Conservation (phyloP, 805 yeast genomes). For the Saturnispora diversa region DNA sequence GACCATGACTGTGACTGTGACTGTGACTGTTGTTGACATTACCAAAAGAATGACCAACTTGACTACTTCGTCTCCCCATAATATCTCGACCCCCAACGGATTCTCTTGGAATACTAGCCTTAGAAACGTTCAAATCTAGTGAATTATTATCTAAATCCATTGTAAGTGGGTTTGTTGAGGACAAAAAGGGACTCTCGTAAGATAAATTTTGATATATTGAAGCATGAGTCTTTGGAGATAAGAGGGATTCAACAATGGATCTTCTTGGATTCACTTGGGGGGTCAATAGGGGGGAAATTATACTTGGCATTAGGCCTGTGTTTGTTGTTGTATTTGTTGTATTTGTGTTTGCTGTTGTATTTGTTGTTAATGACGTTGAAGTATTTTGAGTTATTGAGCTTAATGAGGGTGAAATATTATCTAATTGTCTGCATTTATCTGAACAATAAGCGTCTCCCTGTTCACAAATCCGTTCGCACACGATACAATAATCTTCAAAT, state of each 20-base stretch:
- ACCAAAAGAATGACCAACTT: too few relatives aligned
- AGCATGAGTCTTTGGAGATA: constrained; percentile 20
- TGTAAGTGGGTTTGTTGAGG: constrained; percentile 13
- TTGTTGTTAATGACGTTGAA: constrained; percentile 17
- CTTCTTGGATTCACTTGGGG: constrained; percentile 22
- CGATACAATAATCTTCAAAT: constrained; percentile 31
- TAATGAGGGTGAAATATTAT: constrained; percentile 24
- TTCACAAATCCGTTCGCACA: constrained; percentile 30
- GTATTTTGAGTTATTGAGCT: too few relatives aligned
- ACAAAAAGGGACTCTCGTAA: constrained; percentile 28
- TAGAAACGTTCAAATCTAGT: constrained; percentile 23
- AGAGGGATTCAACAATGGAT: constrained; percentile 13
- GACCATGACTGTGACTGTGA: background rate
- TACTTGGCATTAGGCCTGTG: constrained; percentile 12
- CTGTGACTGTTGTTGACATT: background rate
- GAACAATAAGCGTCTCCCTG: constrained; percentile 30
- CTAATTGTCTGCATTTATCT: constrained; percentile 24
- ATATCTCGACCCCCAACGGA: background rate
- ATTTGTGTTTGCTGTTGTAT: too few relatives aligned
- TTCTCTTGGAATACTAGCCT: background rate
- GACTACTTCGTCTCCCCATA: constrained; percentile 1
- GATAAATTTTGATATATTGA: constrained; percentile 20
- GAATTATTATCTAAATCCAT: constrained; percentile 27
- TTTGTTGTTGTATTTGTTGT: too few relatives aligned
- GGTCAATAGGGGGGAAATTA: constrained; percentile 27